Evolutionary conservation across 345 rosid species (phyloP), one percentile per base, ranked within the genome.

Genomic region (Toxicodendron radicans): DNA sequence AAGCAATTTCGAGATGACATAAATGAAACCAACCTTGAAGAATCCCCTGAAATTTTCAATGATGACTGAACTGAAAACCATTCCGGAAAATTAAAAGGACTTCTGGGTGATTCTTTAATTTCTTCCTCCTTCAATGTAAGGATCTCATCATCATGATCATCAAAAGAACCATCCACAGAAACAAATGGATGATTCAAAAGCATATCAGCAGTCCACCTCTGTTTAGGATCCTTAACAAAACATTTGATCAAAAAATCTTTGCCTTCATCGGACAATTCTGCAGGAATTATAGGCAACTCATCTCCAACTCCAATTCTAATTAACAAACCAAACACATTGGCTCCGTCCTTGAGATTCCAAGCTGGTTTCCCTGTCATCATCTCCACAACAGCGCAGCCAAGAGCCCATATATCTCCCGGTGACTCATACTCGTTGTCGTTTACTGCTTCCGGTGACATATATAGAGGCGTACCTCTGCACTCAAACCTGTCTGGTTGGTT

Each of bases 391-490:
- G 79, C 83, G 57, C 97, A 94, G 10, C 97, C 98, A 23, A 94
- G 86, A 5, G 97, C 94, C 97, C 98, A 94, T 4, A 94, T 83
- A 62, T 94, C 98, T 51, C 79, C 85, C n/a, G 90, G 86, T n/a
- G 93, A 65, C 74, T 88, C 97, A 58, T 87, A 86, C 56, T 83
- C 85, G 71, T 84, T 83, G 21, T 84, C 80, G 48, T 74, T 82
- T 54, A 91, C 90, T 0, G 97, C 79, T 65, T 94, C 98, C 11
- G 97, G 98, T 52, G 97, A 88, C 87, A 90, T 79, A 65, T 89
- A 92, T 71, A 91, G 71, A 52, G 92, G 90, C 38, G 98, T 94
- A 1, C 98, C 98, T 68, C 94, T 68, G 71, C 85, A 80, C 84
- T 83, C 74, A 46, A 78, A 54, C 13, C 58, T 58, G 0, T 64